These are phyloP conservation scores for Epichloe scottii DNA, from an alignment of 2,329 filamentous ascomycete species.

Conservation along the genomic window DNA sequence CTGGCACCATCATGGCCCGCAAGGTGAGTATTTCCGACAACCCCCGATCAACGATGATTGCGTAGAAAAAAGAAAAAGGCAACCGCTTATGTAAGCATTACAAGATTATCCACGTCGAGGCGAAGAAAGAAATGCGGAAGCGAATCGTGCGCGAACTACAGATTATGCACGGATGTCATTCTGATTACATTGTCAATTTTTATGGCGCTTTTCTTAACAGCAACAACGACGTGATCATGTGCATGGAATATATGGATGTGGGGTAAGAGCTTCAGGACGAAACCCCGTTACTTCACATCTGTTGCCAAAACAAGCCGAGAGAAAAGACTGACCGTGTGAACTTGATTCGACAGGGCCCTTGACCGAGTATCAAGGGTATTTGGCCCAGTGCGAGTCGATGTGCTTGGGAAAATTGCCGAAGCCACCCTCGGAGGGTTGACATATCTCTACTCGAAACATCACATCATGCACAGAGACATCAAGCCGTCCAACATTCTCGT, in stretches of 20 bases:
- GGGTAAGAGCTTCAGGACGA: slow-evolving; percentile 53
- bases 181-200: slow-evolving; percentile 92
- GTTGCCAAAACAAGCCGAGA: background rate
- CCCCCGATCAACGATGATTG: background rate
- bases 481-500: slow-evolving; percentile 97
- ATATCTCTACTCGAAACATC: slow-evolving; percentile 88
- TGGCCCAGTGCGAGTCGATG: slow-evolving; percentile 88
- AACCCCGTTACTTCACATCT: background rate
- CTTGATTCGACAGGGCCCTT: slow-evolving; percentile 50
- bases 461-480: slow-evolving; percentile 98
- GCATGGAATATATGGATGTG: slow-evolving; percentile 99
- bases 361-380: slow-evolving; percentile 92
- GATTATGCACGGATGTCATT: slow-evolving; percentile 97
- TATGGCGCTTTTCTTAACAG: slow-evolving; percentile 96
- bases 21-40: slow-evolving; percentile 49
- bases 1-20: slow-evolving; percentile 91
- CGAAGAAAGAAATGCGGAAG: slow-evolving; percentile 92
- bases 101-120: slow-evolving; percentile 97
- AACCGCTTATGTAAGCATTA: slow-evolving; percentile 12
- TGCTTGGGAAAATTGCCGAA: slow-evolving; percentile 94
- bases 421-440: slow-evolving; percentile 85
- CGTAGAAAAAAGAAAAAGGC: background rate
- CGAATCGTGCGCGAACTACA: slow-evolving; percentile 94
- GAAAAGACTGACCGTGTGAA: background rate
- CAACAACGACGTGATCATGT: slow-evolving; percentile 96